phyloP scores from a whole-genome alignment of 176 grass and related monocot species.

The Phyllostachys edulis region DNA sequence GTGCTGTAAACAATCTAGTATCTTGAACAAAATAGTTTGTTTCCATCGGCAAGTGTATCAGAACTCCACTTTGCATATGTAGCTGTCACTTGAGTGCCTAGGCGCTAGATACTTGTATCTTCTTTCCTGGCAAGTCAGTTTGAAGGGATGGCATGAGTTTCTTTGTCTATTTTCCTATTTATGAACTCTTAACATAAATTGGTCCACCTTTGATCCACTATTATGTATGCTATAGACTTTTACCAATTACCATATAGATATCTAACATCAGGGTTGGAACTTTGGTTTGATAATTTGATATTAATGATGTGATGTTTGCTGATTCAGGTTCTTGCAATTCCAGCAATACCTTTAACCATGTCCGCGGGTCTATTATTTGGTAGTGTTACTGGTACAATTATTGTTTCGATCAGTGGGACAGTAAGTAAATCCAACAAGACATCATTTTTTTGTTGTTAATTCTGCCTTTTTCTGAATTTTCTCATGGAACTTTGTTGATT shows the following conservation, averaged over 20 bases:
- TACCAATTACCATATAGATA: neutral
- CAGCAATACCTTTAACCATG: slow-evolving; percentile 98
- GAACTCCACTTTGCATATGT: neutral
- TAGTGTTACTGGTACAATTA: slow-evolving; percentile 77
- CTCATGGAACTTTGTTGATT: slow-evolving; percentile 38
- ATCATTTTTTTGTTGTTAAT: slow-evolving; percentile 8
- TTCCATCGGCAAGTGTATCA: neutral
- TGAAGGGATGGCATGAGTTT: neutral
- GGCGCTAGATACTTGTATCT: neutral
- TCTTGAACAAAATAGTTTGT: neutral
- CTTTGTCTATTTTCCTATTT: neutral
- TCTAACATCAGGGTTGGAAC: slow-evolving; percentile 8
- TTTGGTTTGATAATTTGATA: slow-evolving; percentile 8
- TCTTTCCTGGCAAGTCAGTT: neutral
- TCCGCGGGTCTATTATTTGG: slow-evolving; percentile 90
- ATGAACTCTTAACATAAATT: neutral
- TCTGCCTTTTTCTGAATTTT: neutral
- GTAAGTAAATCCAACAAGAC: slow-evolving; percentile 50
- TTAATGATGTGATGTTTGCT: neutral
- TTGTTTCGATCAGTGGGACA: slow-evolving; percentile 95
- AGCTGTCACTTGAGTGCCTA: neutral
- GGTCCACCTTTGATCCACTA: neutral
- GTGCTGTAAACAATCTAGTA: neutral
- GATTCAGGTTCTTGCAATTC: slow-evolving; percentile 91
- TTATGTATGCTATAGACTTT: neutral